phyloP scores from a whole-genome alignment of 352 stramenopile species.

The Phytophthora europaea region DNA sequence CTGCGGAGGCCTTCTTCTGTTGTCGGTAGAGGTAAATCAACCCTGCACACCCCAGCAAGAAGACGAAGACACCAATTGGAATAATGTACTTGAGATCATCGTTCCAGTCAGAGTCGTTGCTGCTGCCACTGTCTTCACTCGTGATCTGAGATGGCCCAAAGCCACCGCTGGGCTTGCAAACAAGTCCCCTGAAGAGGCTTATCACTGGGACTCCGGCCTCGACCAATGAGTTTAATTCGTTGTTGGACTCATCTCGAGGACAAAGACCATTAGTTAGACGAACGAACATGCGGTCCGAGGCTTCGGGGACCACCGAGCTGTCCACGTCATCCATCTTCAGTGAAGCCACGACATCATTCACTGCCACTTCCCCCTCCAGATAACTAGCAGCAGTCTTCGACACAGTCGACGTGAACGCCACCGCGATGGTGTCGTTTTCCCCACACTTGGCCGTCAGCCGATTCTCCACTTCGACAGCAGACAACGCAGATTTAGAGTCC shows the following conservation, averaged over 20 bases:
- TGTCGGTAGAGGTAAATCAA: conserved; percentile 57
- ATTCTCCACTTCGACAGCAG: conserved; percentile 25
- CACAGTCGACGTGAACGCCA: conserved; percentile 39
- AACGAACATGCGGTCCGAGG: conserved; percentile 43
- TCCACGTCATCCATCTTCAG: conserved; percentile 31
- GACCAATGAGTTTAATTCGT: not conserved
- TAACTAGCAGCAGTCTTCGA: conserved; percentile 14
- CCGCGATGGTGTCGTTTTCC: conserved; percentile 41
- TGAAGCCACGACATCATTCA: conserved; percentile 24
- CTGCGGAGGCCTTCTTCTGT: conserved; percentile 46
- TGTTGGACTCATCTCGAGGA: conserved; percentile 28
- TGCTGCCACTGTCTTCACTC: conserved; percentile 6
- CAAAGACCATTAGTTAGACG: conserved; percentile 36
- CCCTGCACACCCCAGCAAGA: conserved; percentile 51
- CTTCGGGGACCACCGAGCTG: conserved; percentile 12
- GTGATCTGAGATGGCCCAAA: not conserved
- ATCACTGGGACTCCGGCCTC: conserved; percentile 20
- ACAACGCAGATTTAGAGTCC: conserved; percentile 12
- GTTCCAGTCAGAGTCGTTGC: conserved; percentile 22
- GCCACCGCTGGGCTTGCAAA: conserved; percentile 27
- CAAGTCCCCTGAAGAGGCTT: conserved; percentile 26
- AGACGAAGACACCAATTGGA: conserved; percentile 50
- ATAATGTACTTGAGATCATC: conserved; percentile 45
- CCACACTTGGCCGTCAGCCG: conserved; percentile 23
- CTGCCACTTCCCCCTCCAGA: conserved; percentile 28